phyloP scores from a whole-genome alignment of 768 basidiomycete genomes.

The Vararia minispora region DNA sequence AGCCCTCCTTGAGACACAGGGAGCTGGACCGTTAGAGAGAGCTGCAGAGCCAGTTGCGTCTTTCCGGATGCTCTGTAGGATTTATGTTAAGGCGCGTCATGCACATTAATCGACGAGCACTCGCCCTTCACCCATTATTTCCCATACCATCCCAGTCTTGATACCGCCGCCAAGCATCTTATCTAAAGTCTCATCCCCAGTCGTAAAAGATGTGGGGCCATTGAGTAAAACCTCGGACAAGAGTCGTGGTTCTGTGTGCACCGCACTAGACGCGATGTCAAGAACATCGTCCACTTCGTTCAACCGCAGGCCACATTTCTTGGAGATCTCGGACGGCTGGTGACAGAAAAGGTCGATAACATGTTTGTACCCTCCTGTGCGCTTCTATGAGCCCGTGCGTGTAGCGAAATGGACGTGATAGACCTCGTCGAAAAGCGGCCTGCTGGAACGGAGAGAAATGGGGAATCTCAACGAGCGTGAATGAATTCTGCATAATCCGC shows the following conservation, averaged over 20 bases:
- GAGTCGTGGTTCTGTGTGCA: constrained; percentile 26
- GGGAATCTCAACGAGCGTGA: no score
- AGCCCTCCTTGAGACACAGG: constrained; percentile 45
- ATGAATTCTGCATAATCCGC: no score
- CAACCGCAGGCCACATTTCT: constrained; percentile 40
- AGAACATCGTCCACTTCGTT: constrained; percentile 41
- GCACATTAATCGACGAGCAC: constrained; percentile 7
- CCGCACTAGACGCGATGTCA: constrained; percentile 34
- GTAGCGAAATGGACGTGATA: no score
- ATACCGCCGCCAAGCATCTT: constrained; percentile 68
- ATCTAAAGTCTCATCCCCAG: constrained; percentile 67
- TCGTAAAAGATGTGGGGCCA: constrained; percentile 45
- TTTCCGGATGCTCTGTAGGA: constrained; percentile 79
- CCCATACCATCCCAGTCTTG: constrained; percentile 72
- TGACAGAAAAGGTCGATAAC: no score
- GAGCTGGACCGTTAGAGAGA: constrained; percentile 70
- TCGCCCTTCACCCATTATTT: constrained; percentile 84
- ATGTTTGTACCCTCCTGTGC: no score
- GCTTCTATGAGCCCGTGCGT: no score
- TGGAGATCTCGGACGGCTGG: constrained; percentile 43
- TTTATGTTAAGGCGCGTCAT: background rate
- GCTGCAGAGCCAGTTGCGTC: constrained; percentile 82
- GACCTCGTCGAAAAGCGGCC: no score
- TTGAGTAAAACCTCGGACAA: constrained; percentile 29
- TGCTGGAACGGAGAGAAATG: no score